These are phyloP conservation scores for Pythium phragmitis DNA, from an alignment of 352 stramenopile genomes.

Conservation along the genomic window DNA sequence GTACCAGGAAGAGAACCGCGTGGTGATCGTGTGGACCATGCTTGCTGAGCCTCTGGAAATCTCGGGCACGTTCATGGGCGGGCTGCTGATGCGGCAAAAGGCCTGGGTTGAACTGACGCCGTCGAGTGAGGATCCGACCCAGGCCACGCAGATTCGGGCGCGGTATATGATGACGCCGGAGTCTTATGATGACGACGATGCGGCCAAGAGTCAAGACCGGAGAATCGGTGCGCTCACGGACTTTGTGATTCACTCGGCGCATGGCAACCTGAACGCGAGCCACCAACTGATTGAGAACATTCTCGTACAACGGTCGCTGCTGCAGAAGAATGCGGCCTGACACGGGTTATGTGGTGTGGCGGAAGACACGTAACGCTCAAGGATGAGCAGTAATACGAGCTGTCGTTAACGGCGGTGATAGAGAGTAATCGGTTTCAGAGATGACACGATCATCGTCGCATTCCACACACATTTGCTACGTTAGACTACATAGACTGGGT, in stretches of 20 bases:
- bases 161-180: slow-evolving; percentile 27
- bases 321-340: not conserved
- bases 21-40: slow-evolving; percentile 51
- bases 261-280: slow-evolving; percentile 38
- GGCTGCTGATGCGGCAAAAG: slow-evolving; percentile 15
- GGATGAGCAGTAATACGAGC: no score
- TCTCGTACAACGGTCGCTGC: slow-evolving; percentile 7
- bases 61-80: slow-evolving; percentile 16
- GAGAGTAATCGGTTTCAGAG: no score
- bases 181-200: slow-evolving; percentile 28
- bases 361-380: no score
- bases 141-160: slow-evolving; percentile 15
- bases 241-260: slow-evolving; percentile 46
- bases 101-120: slow-evolving; percentile 17
- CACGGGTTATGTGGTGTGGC: not conserved
- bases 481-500: no score
- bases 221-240: slow-evolving; percentile 48
- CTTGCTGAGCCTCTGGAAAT: slow-evolving; percentile 41
- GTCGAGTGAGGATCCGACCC: slow-evolving; percentile 10
- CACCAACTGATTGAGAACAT: slow-evolving; percentile 60
- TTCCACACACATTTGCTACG: no score
- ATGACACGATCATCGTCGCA: no score
- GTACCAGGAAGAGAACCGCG: slow-evolving; percentile 29
- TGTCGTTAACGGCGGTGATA: no score
- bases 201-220: slow-evolving; percentile 28